Percentiles rank a stretch among this genome's conserved stretches.
phyloP scores from a whole-genome alignment of 352 stramenopile species.

The Phytophthora colocasiae region DNA sequence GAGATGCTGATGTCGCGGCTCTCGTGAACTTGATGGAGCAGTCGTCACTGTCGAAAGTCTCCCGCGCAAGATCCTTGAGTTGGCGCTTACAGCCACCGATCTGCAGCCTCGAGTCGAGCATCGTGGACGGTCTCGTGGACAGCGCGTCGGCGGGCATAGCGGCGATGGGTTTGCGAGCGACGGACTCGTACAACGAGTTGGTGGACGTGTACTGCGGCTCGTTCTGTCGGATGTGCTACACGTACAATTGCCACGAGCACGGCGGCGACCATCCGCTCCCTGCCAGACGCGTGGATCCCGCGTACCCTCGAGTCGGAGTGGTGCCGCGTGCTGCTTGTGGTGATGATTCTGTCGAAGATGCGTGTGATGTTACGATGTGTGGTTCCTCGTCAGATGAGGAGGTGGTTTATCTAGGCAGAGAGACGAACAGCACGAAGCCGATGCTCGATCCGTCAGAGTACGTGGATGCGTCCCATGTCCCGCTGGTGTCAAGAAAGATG shows the following conservation, averaged over 20 bases:
- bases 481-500: constrained; percentile 53
- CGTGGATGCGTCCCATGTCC: constrained; percentile 54
- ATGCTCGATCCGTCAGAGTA: constrained; percentile 56
- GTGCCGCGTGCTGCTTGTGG: constrained; percentile 22
- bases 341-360: constrained; percentile 6
- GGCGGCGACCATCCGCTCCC: constrained; percentile 80
- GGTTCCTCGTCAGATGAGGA: constrained; percentile 13
- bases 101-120: constrained; percentile 66
- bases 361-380: not conserved
- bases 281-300: constrained; percentile 52
- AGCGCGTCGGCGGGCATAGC: constrained; percentile 19
- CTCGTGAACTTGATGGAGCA: constrained; percentile 33
- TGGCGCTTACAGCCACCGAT: constrained; percentile 54
- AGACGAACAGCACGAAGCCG: constrained; percentile 2
- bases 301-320: constrained; percentile 52
- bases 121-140: constrained; percentile 32
- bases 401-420: constrained; percentile 16
- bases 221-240: constrained; percentile 93
- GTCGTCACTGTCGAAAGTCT: constrained; percentile 20
- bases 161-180: constrained; percentile 51
- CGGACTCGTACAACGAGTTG: constrained; percentile 69
- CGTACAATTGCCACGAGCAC: constrained; percentile 92
- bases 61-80: constrained; percentile 14
- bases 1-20: constrained; percentile 16
- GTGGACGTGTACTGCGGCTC: constrained; percentile 86